A percentile compares a stretch with the other conserved stretches of the same genome.
phyloP scores from a whole-genome alignment of 305 asterid species.

The Fraxinus nigra region DNA sequence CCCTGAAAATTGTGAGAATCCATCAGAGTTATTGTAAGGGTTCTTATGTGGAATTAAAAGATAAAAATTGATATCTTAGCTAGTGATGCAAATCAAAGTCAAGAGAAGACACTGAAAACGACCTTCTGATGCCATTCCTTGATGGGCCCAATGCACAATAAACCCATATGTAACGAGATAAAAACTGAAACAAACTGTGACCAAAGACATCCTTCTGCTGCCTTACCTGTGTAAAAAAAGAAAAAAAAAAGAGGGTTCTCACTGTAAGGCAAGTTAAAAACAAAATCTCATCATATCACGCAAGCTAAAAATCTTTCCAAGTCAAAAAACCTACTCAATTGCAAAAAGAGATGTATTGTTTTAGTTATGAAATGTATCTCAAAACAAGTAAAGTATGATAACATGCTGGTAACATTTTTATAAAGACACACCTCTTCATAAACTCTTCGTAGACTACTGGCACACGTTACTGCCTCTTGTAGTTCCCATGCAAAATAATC shows the following conservation, averaged over 20 bases:
- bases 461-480: slow-evolving; percentile 74
- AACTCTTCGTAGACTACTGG: slow-evolving; percentile 76
- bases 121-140: slow-evolving; percentile 78
- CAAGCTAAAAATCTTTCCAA: neutral
- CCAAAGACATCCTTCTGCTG: slow-evolving; percentile 79
- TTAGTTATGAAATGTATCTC: neutral
- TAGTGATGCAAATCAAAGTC: slow-evolving; percentile 6
- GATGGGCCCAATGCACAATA: slow-evolving; percentile 80
- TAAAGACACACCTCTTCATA: slow-evolving; percentile 77
- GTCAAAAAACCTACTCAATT: slow-evolving; percentile 1
- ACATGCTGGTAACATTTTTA: slow-evolving; percentile 7
- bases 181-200: slow-evolving; percentile 51
- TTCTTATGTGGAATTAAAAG: slow-evolving; percentile 15
- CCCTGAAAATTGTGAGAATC: slow-evolving; percentile 42
- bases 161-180: slow-evolving; percentile 74
- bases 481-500: slow-evolving; percentile 55
- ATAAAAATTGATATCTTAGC: slow-evolving; percentile 11
- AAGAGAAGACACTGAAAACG: slow-evolving; percentile 12
- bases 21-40: slow-evolving; percentile 12
- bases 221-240: slow-evolving; percentile 46
- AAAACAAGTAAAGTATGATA: neutral
- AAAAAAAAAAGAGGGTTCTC: neutral
- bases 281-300: neutral
- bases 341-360: neutral
- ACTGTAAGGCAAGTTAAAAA: neutral